phyloP scores from a whole-genome alignment of 768 basidiomycete species.

The Tulasnella sp. region DNA sequence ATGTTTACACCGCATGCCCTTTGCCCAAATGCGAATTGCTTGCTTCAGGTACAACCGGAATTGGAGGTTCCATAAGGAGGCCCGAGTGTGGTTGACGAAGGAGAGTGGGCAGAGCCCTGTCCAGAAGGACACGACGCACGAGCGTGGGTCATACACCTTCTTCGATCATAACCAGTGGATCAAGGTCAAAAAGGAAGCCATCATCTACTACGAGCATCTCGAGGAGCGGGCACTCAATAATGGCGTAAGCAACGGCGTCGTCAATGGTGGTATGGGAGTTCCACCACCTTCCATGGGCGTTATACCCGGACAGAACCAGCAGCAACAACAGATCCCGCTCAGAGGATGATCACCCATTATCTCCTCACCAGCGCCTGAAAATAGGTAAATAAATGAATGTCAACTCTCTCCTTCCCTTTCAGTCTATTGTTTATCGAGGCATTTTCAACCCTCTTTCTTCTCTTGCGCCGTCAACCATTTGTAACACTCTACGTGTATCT shows the following conservation, averaged over 20 bases:
- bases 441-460: background rate
- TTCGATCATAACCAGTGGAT: slow-evolving; percentile 78
- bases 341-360: too few relatives aligned
- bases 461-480: background rate
- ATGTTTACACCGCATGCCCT: background rate
- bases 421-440: background rate
- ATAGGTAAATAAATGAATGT: too few relatives aligned
- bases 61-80: slow-evolving; percentile 94
- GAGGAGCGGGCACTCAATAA: slow-evolving; percentile 37
- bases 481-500: background rate
- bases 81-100: slow-evolving; percentile 80
- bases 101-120: slow-evolving; percentile 70
- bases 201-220: slow-evolving; percentile 60
- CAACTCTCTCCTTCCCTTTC: too few relatives aligned
- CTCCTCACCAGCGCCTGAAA: too few relatives aligned
- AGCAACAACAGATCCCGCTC: too few relatives aligned
- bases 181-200: slow-evolving; percentile 69
- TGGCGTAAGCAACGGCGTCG: too few relatives aligned
- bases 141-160: slow-evolving; percentile 82
- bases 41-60: slow-evolving; percentile 72
- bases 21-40: background rate
- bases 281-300: too few relatives aligned
- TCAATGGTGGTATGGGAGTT: too few relatives aligned
- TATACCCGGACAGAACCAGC: too few relatives aligned
- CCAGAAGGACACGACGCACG: slow-evolving; percentile 67